Evolutionary conservation across 305 asterid species (phyloP).

Genomic region (Fraxinus xanthoxyloides): DNA sequence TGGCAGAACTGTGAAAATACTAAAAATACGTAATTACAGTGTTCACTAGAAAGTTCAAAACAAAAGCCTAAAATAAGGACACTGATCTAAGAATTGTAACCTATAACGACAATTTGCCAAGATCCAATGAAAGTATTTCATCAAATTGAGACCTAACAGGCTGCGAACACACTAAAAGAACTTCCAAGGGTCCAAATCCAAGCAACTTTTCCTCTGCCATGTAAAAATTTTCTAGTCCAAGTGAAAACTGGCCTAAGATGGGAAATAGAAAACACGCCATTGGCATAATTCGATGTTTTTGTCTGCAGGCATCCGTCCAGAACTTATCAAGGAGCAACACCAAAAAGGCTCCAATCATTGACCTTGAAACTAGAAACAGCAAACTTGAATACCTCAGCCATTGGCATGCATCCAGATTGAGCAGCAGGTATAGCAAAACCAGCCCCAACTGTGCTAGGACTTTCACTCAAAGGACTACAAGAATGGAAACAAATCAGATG

Average conservation of each 20-base stretch:
- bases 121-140: neutral
- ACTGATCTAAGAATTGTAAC: neutral
- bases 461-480: constrained; percentile 43
- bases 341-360: constrained; percentile 72
- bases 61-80: neutral
- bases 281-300: neutral
- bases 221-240: neutral
- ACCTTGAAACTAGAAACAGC: constrained; percentile 75
- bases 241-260: neutral
- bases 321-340: constrained; percentile 37
- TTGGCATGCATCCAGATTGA: constrained; percentile 56
- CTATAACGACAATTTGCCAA: neutral
- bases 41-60: neutral
- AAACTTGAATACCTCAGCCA: constrained; percentile 67
- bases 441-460: constrained; percentile 38
- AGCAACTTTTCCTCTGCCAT: neutral
- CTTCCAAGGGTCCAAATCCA: neutral
- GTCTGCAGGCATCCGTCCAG: neutral
- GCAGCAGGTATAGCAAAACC: constrained; percentile 42
- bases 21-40: neutral
- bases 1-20: neutral
- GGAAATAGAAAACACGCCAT: neutral
- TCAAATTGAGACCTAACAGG: neutral
- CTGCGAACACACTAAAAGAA: neutral
- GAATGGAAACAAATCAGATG: neutral